Evolutionary conservation across 768 basidiomycete genomes (phyloP), one percentile per base, ranked within the genome.

Genomic region (Russula foetens): DNA sequence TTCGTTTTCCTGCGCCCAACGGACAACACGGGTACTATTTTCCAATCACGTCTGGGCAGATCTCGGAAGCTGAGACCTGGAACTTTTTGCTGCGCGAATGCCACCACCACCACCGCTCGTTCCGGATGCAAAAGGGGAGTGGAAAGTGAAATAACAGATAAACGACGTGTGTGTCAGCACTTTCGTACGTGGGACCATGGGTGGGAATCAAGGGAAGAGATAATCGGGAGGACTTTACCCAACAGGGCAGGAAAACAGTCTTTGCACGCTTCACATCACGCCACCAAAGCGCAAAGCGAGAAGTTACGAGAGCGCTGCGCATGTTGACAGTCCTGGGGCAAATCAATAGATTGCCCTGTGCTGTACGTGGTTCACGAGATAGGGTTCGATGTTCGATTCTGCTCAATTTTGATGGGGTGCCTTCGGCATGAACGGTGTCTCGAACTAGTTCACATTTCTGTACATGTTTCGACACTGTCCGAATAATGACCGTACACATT

Each of bases 401-500:
- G 19, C n/a, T 19, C 24, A 12, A 35, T 7, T 26, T 21, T 21
- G 19, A 26, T 49, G 52, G 21, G 26, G 31, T n/a, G 11, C n/a
- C 4, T 31, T 24, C 39, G 17, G 17, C 28, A 31, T 43, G 46
- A 50, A 45, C 3, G 31, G 46, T 47, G 21, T 29, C 33, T 45
- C 8, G 47, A 57, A 38, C 60, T 50, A 33, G 33, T 61, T 60
- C 54, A 48, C 60, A 50, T 57, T 52, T 56, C 44, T 49, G 60
- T 62, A 62, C 60, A 62, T 35, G 26, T 17, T 51, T 43, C 38
- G 19, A 46, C 31, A 41, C 44, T 57, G 60, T 62, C 60, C 55
- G 59, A 56, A 67, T 60, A 33, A 59, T 39, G 62, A 54, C 64
- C 56, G 65, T 67, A 66, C 65, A 51, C 59, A 56, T 73, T 71